Percentiles rank a stretch among this genome's conserved stretches.
These are phyloP conservation scores for Inga leiocalycina DNA, from an alignment of 306 rosid genomes.

Conservation along the genomic window DNA sequence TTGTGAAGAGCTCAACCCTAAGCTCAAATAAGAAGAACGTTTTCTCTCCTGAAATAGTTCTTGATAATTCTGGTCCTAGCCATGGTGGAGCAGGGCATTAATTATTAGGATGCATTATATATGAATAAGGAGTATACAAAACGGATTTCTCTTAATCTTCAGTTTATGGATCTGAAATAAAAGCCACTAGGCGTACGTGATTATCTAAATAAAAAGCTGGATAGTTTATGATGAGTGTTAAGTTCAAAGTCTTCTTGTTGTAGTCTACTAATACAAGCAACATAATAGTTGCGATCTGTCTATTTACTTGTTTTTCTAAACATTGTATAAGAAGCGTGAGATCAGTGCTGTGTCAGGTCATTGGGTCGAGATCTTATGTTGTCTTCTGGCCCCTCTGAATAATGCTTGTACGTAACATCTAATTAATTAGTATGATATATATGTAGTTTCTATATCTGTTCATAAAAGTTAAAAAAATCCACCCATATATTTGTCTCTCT, in stretches of 20 bases:
- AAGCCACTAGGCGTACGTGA: neutral
- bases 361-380: neutral
- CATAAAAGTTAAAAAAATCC: too few species aligned
- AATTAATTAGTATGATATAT: neutral
- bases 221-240: neutral
- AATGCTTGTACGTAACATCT: neutral
- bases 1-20: constrained; percentile 11
- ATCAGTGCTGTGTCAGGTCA: neutral
- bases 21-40: neutral
- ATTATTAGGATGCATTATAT: neutral
- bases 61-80: constrained; percentile 41
- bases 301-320: neutral
- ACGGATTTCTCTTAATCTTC: too few species aligned
- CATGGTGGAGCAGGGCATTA: constrained; percentile 29
- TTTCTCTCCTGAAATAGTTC: neutral
- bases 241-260: neutral
- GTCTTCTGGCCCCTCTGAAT: neutral
- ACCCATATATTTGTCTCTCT: neutral
- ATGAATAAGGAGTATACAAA: too few species aligned
- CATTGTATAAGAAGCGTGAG: neutral
- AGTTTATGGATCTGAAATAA: neutral
- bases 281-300: neutral
- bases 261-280: neutral
- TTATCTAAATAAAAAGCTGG: neutral
- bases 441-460: neutral